A percentile compares a stretch with the other conserved stretches of the same genome.
Conservation (phyloP, 1,284 basidiomycete species). For the Afroboletus lepidellus region DNA sequence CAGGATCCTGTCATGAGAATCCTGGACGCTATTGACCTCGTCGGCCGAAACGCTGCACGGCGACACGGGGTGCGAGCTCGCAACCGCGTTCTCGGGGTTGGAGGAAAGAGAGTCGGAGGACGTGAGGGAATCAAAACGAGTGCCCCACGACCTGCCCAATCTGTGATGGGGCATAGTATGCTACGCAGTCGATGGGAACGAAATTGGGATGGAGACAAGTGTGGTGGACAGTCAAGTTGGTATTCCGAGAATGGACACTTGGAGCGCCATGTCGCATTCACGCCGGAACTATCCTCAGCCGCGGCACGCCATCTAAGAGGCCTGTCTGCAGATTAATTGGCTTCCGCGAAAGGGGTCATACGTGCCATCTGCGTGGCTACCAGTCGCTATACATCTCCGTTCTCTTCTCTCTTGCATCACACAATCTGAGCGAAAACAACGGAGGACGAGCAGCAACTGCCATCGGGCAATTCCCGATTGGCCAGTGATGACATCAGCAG, state of each 20-base stretch:
- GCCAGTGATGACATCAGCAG: conserved; percentile 11
- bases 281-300: conserved; percentile 14
- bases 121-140: conserved; percentile 60
- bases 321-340: conserved; percentile 17
- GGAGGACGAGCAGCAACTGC: conserved; percentile 16
- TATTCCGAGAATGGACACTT: conserved; percentile 17
- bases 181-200: conserved; percentile 11
- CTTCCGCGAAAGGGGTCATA: conserved; percentile 26
- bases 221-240: conserved; percentile 20
- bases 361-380: conserved; percentile 7
- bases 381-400: conserved; percentile 28
- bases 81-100: conserved; percentile 17
- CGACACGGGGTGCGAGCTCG: conserved; percentile 14
- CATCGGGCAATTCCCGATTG: conserved; percentile 11
- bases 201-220: conserved; percentile 6
- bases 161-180: conserved; percentile 43
- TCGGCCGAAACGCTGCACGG: conserved; percentile 20
- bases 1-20: conserved; percentile 50
- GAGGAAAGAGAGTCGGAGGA: conserved; percentile 30
- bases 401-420: conserved; percentile 30
- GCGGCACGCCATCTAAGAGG: conserved; percentile 12
- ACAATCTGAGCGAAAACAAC: conserved; percentile 23
- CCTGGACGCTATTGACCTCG: conserved; percentile 37
- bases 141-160: conserved; percentile 57
- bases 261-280: conserved; percentile 24